Evolutionary conservation across 73 alveolate species (phyloP), one percentile per base, ranked within the genome.

Genomic region (Paramecium octaurelia): DNA sequence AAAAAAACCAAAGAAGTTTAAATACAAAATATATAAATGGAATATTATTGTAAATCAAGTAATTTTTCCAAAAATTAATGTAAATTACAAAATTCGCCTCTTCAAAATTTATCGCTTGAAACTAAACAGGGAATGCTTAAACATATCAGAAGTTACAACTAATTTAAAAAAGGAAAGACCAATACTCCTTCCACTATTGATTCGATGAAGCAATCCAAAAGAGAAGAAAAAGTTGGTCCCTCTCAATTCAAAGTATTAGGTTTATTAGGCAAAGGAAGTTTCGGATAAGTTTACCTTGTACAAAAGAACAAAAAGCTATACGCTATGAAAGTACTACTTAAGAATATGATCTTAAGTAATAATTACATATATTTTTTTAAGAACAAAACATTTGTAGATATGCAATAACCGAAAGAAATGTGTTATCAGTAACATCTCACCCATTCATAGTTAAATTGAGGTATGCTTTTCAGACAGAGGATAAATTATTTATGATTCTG

Each of bases 391-490:
- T 96, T 43, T 93, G 93, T 38, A 95, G 98, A 93, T 97, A 97
- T 92, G 99, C 99, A 11, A 76, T 95, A 93, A 97, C 99, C n/a
- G 99, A 97, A 88, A 93, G 99, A 92, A 96, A 97, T 92, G 99
- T 97, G 68, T 94, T 97, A 42, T 92, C 97, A 24, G 85, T 94
- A 16, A 92, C 95, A 1, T 92, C 97, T 20, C 97, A 96, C 59
- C 99, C 99, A 42, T 97, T 97, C 84, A 88, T 97, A 8, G 98
- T 96, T 11, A 92, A 92, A 86, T 93, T 97, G 70, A 93, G 97
- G 76, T 97, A 85, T 92, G 99, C 99, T 1, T 97, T 97, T 86
- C 97, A 97, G 92, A 96, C 99, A 21, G 88, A 95, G 38, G 98
- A 95, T 76, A 96, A 96, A 70, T 83, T 97, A 69, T 97, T 95